Base-by-base conservation (phyloP, 129 eudicot species). In the Centella asiatica region DNA sequence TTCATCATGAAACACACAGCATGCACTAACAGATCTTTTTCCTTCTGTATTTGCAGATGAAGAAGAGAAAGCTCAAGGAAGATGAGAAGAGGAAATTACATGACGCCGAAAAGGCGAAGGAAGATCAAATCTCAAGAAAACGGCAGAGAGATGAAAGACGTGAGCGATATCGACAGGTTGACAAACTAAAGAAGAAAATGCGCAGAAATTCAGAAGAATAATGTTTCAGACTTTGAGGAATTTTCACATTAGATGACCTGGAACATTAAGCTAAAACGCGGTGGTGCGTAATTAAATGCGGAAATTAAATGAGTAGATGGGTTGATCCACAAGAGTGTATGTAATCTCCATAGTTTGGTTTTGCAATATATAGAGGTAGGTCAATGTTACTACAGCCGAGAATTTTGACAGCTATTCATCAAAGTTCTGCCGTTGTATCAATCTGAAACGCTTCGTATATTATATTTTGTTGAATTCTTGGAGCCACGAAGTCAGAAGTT, bases 141-240 rank as follows among this genome's bases (percentile, higher is more conserved):
- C 89, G 95, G 19, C 85, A 73, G 69, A 71, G 94, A 64, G 95
- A 85, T 57, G 97, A 89, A 74, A 71, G 89, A 27, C 68, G 87
- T 17, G 95, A 72, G 48, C 82, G 90, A 70, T 92, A 84, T 60
- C 77, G 85, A 6, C 64, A 69, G 45, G 79, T 87, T 72, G 98
- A 92, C 65, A 92, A 87, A 62, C 23, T 60, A 46, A 80, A 80
- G 67, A 92, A 87, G 90, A 92, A 75, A 74, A 78, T 71, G 68
- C 94, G 95, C n/a, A 71, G 87, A 71, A 77, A 73, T 26, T 40
- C 77, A 13, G 65, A 33, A 3, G 34, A 65, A 44, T 34, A 4
- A 22, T 34, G 4, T n/a, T n/a, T n/a, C n/a, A n/a, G n/a, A n/a
- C n/a, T n/a, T n/a, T n/a, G n/a, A n/a, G n/a, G n/a, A n/a, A n/a